Percentiles rank a stretch among this genome's conserved stretches.
These are phyloP conservation scores for Aspergillus transmontanensis DNA, from an alignment of 2,329 filamentous ascomycete species.

Conservation along the genomic window DNA sequence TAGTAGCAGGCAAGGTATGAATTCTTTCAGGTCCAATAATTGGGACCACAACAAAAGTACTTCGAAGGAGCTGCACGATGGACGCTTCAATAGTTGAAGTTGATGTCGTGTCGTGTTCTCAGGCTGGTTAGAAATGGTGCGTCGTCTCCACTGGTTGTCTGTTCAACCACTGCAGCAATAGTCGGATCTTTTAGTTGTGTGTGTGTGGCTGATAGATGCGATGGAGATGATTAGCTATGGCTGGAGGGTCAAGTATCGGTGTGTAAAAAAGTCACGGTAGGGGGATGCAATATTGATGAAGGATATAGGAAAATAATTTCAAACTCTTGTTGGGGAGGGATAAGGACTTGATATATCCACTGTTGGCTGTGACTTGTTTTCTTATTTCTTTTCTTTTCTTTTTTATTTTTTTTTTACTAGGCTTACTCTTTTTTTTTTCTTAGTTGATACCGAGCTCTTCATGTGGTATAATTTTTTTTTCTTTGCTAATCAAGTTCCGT, in stretches of 20 bases:
- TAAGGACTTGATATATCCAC: slow-evolving; percentile 27
- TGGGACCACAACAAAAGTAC: not conserved
- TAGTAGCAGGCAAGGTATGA: not conserved
- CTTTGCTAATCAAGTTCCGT: slow-evolving; percentile 13
- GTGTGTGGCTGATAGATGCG: slow-evolving; percentile 1
- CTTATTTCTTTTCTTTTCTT: not conserved
- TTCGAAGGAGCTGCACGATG: not conserved
- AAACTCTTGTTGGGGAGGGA: not conserved
- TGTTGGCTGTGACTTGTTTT: slow-evolving; percentile 9
- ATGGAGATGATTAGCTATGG: not conserved
- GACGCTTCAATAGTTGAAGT: not conserved
- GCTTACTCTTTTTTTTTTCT: slow-evolving; percentile 6
- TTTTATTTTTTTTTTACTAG: slow-evolving; percentile 8
- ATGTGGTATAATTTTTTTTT: slow-evolving; percentile 9
- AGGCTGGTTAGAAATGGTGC: not conserved
- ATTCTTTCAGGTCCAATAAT: slow-evolving; percentile 1
- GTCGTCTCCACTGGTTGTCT: slow-evolving; percentile 10
- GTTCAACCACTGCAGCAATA: slow-evolving; percentile 7
- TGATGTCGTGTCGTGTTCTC: not conserved
- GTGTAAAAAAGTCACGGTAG: not conserved
- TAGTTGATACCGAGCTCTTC: not conserved
- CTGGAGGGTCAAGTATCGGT: slow-evolving; percentile 6
- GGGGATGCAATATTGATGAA: not conserved
- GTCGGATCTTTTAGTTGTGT: not conserved
- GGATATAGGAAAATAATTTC: not conserved